Conservation (phyloP, 164 flowering plant genomes). For the Chimonanthus salicifolius region DNA sequence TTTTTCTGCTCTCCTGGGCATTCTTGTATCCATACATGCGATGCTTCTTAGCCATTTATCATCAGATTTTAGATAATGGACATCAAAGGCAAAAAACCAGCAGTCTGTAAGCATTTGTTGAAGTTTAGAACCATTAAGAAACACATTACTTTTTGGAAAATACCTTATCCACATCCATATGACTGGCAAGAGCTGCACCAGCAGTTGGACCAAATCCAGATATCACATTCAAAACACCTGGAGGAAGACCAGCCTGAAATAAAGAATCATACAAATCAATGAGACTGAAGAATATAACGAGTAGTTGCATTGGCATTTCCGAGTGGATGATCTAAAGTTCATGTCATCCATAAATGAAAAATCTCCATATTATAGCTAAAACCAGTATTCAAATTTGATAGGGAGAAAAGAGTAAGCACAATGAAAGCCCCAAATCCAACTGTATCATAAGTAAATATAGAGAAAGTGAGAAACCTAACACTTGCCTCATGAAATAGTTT, state of each 20-base stretch:
- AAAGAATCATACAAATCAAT: neutral
- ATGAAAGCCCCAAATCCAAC: neutral
- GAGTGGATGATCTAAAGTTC: neutral
- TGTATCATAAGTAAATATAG: neutral
- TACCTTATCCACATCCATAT: constrained; percentile 96
- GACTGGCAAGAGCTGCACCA: constrained; percentile 87
- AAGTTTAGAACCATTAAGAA: neutral
- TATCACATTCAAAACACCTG: constrained; percentile 72
- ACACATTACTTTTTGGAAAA: neutral
- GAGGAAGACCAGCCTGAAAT: constrained; percentile 74
- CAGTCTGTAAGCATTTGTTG: neutral
- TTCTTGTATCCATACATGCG: too few relatives aligned
- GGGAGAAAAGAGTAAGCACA: neutral
- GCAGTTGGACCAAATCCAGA: constrained; percentile 88
- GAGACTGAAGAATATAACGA: neutral
- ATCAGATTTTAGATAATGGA: neutral
- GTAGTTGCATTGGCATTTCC: neutral
- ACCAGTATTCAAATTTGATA: neutral
- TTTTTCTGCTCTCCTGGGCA: too few relatives aligned
- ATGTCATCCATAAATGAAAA: neutral
- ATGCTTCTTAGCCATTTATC: neutral
- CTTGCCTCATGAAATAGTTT: constrained; percentile 70
- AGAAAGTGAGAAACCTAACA: neutral
- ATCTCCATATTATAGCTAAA: neutral
- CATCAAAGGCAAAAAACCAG: neutral